Conservation (phyloP, 169 alveolate species). For the Ichthyophthirius multifiliis region DNA sequence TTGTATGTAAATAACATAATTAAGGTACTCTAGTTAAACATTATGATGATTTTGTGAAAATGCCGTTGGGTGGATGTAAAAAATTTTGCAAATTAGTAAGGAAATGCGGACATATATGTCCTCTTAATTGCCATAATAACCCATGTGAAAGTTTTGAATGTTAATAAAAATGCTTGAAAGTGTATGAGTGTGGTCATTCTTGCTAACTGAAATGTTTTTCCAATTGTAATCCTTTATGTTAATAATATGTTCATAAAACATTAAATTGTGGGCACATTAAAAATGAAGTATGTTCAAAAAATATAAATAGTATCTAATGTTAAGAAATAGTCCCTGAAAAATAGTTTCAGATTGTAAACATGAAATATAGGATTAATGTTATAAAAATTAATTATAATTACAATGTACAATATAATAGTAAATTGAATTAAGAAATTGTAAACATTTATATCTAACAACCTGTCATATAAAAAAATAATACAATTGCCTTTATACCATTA, state of each 20-base stretch:
- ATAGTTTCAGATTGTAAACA: no score
- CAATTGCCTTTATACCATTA: no score
- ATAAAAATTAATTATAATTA: no score
- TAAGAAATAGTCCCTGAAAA: background rate
- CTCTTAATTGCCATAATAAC: background rate
- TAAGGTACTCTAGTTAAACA: background rate
- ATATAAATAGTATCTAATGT: background rate
- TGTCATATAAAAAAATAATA: no score
- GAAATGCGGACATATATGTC: conserved; percentile 2
- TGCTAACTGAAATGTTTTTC: background rate
- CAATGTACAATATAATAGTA: no score
- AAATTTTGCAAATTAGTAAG: background rate
- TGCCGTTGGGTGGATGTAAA: conserved; percentile 9
- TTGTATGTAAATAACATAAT: background rate
- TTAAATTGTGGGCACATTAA: background rate
- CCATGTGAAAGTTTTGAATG: background rate
- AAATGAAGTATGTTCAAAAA: background rate
- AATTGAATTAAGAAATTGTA: no score
- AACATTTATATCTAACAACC: no score
- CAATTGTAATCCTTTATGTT: background rate
- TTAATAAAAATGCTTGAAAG: background rate
- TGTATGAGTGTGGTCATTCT: background rate
- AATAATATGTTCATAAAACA: background rate
- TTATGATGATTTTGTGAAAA: background rate
- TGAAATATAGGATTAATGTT: no score